Evolutionary conservation across 805 yeast genomes (phyloP).

Genomic region (Candida sithepensis): DNA sequence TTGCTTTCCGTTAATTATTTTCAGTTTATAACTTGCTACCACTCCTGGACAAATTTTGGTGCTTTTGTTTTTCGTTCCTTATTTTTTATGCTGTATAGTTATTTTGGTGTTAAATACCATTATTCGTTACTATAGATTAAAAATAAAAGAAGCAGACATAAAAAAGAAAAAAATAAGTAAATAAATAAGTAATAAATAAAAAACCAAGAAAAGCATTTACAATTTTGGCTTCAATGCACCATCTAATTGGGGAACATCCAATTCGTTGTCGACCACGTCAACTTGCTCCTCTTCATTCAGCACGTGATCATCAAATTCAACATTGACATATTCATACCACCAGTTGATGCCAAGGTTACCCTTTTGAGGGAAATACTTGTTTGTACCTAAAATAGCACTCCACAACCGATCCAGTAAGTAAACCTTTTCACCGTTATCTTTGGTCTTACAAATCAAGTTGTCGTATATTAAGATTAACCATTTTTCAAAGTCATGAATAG

Average conservation of each 20-base stretch:
- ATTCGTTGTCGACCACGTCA: too few species aligned
- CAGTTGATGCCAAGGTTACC: constrained; percentile 52
- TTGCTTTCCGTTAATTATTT: not conserved
- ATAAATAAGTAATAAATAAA: not conserved
- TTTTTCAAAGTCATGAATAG: constrained; percentile 34
- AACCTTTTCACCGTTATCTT: constrained; percentile 31
- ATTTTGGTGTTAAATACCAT: not conserved
- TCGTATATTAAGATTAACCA: constrained; percentile 49
- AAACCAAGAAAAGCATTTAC: not conserved
- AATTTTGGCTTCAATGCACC: not conserved
- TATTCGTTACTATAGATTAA: not conserved
- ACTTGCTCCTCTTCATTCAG: too few species aligned
- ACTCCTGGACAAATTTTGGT: not conserved
- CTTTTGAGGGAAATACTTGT: constrained; percentile 54
- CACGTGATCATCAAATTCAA: constrained; percentile 5
- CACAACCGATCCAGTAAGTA: constrained; percentile 43
- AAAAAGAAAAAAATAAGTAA: not conserved
- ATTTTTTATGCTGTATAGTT: too few species aligned
- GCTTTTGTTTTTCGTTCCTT: too few species aligned
- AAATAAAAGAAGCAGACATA: not conserved
- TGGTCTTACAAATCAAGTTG: constrained; percentile 26
- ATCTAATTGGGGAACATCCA: not conserved
- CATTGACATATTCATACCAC: constrained; percentile 52
- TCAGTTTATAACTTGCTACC: not conserved
- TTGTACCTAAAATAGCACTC: constrained; percentile 46